Evolutionary conservation across 164 flowering plant genomes (phyloP).

Genomic region (Amborella trichopoda): DNA sequence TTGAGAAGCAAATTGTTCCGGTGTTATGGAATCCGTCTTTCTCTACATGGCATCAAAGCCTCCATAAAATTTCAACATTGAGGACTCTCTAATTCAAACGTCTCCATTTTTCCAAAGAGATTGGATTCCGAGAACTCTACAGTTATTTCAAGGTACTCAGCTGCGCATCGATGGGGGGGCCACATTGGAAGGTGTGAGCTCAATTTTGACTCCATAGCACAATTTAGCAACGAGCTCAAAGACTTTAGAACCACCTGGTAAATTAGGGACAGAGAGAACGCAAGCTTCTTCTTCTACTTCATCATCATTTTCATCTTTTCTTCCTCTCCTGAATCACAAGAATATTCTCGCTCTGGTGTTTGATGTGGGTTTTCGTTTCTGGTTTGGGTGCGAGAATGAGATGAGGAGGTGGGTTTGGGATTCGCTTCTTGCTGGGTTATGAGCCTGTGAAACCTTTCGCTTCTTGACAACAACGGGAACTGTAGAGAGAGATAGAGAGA

Average conservation of each 20-base stretch:
- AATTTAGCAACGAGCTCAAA: conserved; percentile 76
- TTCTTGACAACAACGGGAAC: conserved; percentile 80
- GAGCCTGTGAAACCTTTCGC: conserved; percentile 45
- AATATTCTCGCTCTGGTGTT: no score
- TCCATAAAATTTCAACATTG: no score
- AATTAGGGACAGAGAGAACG: conserved; percentile 36
- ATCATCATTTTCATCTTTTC: conserved; percentile 9
- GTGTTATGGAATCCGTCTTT: no score
- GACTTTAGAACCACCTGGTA: conserved; percentile 68
- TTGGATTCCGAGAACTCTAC: conserved; percentile 65
- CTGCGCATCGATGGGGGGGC: conserved; percentile 84
- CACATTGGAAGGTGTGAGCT: conserved; percentile 38
- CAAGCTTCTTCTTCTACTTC: conserved; percentile 16
- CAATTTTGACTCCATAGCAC: conserved; percentile 79
- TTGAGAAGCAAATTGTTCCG: no score
- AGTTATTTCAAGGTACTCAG: conserved; percentile 67
- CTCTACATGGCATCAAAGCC: no score
- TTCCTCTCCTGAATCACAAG: conserved; percentile 4
- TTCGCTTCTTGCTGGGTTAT: conserved; percentile 54
- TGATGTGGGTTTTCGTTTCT: no score
- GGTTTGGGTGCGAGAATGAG: no score
- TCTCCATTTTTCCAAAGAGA: conserved; percentile 57
- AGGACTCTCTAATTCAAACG: no score
- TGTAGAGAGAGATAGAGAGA: conserved; percentile 13
- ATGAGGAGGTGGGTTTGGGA: no score